Evolutionary conservation across 306 rosid species (phyloP).

Genomic region (Vachellia pachyceras): DNA sequence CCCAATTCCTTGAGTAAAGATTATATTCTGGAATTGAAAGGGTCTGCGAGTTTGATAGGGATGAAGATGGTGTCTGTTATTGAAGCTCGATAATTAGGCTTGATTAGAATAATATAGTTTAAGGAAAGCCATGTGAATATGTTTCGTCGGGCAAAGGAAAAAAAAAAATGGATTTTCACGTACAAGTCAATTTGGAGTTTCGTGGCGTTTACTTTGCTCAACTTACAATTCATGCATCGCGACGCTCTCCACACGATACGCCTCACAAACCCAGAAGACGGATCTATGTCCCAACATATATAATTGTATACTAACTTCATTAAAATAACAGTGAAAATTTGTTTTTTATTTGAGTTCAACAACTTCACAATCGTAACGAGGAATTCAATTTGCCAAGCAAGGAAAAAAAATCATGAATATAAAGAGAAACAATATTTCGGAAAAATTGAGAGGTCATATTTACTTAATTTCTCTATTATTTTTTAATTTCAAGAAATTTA

Average conservation of each 20-base stretch:
- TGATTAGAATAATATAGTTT: not conserved
- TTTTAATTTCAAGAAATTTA: not conserved
- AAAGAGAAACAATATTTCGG: too few species aligned
- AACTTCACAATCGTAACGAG: too few species aligned
- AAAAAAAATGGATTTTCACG: not conserved
- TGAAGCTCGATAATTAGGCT: not conserved
- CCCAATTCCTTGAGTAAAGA: not conserved
- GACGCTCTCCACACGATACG: conserved; percentile 53
- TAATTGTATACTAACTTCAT: not conserved
- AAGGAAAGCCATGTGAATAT: too few species aligned
- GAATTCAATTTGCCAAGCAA: too few species aligned
- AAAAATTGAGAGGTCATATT: too few species aligned
- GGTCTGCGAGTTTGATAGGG: not conserved
- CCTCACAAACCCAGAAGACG: conserved; percentile 42
- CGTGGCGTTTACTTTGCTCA: conserved; percentile 77
- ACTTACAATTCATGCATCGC: conserved; percentile 53
- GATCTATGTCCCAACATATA: conserved; percentile 37
- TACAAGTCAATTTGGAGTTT: conserved; percentile 35
- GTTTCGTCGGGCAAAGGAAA: conserved; percentile 38
- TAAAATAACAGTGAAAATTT: not conserved
- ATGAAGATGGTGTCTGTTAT: conserved; percentile 36
- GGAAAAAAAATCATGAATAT: too few species aligned
- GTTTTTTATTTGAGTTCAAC: not conserved
- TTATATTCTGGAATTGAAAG: not conserved
- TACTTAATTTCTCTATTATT: not conserved